A percentile compares a stretch with the other conserved stretches of the same genome.
These are phyloP conservation scores for Aspergillus udagawae DNA, from an alignment of 2,329 filamentous ascomycete species.

Conservation along the genomic window DNA sequence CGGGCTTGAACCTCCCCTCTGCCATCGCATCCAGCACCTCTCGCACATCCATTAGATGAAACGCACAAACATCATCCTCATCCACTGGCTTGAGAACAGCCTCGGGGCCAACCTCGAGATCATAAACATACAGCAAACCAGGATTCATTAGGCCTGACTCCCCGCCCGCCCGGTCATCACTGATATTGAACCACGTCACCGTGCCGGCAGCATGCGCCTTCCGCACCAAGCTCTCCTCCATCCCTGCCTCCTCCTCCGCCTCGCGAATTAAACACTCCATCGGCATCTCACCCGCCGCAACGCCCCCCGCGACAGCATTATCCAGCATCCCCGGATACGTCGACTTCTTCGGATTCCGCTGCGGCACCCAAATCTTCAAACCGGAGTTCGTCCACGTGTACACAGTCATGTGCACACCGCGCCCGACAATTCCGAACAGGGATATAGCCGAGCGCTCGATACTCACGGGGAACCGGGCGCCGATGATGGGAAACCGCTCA, in stretches of 20 bases:
- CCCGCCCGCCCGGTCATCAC: constrained; percentile 5
- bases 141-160: constrained; percentile 7
- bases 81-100: constrained; percentile 4
- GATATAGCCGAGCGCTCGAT: constrained; percentile 7
- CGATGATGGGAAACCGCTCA: constrained; percentile 7
- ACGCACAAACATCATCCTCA: constrained; percentile 2
- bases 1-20: constrained; percentile 1
- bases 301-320: constrained; percentile 8
- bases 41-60: constrained; percentile 1
- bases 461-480: constrained; percentile 3
- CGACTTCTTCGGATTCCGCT: constrained; percentile 2
- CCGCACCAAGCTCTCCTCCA: not conserved
- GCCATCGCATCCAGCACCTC: constrained; percentile 6
- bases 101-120: constrained; percentile 2
- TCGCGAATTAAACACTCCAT: constrained; percentile 8
- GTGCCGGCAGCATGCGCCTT: constrained; percentile 4
- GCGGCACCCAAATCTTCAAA: constrained; percentile 6
- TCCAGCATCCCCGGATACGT: constrained; percentile 4
- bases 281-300: constrained; percentile 6
- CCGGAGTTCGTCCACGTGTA: not conserved
- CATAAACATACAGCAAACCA: constrained; percentile 8
- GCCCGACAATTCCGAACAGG: constrained; percentile 4
- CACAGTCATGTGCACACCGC: constrained; percentile 7
- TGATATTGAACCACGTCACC: constrained; percentile 6
- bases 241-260: constrained; percentile 5